Percentiles rank a stretch among this genome's conserved stretches.
Conservation (phyloP, 1,139 yeast species). For the Yarrowia galli region DNA sequence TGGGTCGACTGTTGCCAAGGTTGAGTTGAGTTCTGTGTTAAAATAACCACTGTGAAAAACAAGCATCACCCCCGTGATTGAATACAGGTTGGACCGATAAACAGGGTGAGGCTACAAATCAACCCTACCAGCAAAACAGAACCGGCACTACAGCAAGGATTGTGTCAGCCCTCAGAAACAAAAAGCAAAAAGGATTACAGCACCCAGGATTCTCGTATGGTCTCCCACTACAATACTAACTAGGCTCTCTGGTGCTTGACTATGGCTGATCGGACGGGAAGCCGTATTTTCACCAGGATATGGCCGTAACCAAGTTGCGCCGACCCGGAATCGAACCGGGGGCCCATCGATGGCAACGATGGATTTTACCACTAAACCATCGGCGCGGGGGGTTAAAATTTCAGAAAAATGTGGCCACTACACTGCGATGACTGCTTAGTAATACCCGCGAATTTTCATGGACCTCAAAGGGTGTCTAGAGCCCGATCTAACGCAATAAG, state of each 20-base stretch:
- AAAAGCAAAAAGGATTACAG: slow-evolving; percentile 23
- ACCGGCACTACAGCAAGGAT: no score
- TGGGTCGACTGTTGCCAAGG: background rate
- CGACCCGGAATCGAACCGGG: slow-evolving; percentile 37
- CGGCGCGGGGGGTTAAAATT: background rate
- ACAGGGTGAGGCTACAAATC: no score
- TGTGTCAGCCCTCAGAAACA: no score
- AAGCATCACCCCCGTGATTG: background rate
- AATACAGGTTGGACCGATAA: background rate
- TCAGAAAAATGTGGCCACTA: background rate
- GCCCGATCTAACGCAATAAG: no score
- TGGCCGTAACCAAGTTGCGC: slow-evolving; percentile 33
- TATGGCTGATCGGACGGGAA: slow-evolving; percentile 36
- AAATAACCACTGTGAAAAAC: background rate
- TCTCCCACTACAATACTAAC: slow-evolving; percentile 37
- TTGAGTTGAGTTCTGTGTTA: slow-evolving; percentile 8
- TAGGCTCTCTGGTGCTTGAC: slow-evolving; percentile 38
- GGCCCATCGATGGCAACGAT: slow-evolving; percentile 37
- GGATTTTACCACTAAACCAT: slow-evolving; percentile 36
- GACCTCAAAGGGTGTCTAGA: no score
- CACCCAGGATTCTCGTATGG: slow-evolving; percentile 37
- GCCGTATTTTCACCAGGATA: slow-evolving; percentile 36
- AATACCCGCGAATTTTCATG: background rate
- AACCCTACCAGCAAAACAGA: no score
- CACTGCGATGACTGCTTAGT: background rate